phyloP scores from a whole-genome alignment of 768 basidiomycete genomes.

The Mycena chlorophos region DNA sequence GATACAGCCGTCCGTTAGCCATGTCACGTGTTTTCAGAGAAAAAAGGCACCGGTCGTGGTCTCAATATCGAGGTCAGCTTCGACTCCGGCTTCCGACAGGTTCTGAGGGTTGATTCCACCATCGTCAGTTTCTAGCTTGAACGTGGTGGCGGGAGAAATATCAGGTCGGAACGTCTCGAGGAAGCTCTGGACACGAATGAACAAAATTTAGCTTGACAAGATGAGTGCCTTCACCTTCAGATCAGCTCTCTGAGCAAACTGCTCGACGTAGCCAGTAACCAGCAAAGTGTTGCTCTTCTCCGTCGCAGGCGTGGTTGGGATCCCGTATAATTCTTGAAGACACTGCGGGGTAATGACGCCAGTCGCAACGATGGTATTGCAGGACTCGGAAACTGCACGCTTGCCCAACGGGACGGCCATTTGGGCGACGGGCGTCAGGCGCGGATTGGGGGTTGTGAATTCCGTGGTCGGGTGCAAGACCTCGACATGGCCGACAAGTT shows the following conservation, averaged over 20 bases:
- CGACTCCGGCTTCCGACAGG: not conserved
- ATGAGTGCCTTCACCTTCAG: conserved; percentile 10
- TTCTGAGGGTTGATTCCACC: conserved; percentile 25
- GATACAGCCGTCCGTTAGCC: not conserved
- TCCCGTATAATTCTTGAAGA: conserved; percentile 36
- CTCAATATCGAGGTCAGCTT: conserved; percentile 8
- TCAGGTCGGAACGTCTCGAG: conserved; percentile 23
- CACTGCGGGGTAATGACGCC: conserved; percentile 33
- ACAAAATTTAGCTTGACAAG: not conserved
- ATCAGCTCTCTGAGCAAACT: conserved; percentile 11
- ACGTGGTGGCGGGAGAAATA: conserved; percentile 21
- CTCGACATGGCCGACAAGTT: conserved; percentile 27
- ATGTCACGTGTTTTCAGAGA: not conserved
- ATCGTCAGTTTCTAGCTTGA: conserved; percentile 22
- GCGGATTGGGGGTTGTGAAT: conserved; percentile 25
- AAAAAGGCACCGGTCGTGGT: conserved; percentile 22
- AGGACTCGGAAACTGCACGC: conserved; percentile 27
- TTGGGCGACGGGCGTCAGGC: conserved; percentile 1
- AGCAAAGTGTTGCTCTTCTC: conserved; percentile 30
- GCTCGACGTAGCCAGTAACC: conserved; percentile 22
- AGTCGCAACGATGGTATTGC: conserved; percentile 17
- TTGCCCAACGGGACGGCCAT: conserved; percentile 9
- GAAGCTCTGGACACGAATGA: conserved; percentile 16
- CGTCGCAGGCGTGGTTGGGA: conserved; percentile 33
- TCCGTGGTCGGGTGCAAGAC: conserved; percentile 33